A percentile compares a stretch with the other conserved stretches of the same genome.
These are phyloP conservation scores for Plenodomus lindquistii DNA, from an alignment of 2,329 filamentous ascomycete genomes.

Conservation along the genomic window DNA sequence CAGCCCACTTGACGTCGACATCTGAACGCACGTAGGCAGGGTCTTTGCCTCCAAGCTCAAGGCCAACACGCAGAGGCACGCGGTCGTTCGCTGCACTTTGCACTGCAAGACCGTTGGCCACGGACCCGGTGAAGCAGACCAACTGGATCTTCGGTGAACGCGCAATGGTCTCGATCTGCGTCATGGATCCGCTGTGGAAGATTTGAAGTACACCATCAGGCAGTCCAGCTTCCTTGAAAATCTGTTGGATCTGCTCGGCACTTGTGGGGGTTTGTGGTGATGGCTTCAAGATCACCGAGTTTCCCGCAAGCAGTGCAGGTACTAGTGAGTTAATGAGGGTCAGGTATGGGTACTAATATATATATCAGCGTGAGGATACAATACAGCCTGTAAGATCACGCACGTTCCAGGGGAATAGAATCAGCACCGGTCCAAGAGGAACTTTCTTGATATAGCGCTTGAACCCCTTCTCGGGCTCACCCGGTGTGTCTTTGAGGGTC, in stretches of 20 bases:
- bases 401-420: constrained; percentile 97
- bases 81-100: constrained; percentile 83
- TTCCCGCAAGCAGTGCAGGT: constrained; percentile 86
- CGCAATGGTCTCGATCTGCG: constrained; percentile 76
- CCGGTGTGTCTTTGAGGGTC: constrained; percentile 76
- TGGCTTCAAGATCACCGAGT: constrained; percentile 91
- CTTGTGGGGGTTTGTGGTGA: constrained; percentile 94
- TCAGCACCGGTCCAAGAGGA: constrained; percentile 82
- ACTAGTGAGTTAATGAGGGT: constrained; percentile 91
- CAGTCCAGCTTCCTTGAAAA: constrained; percentile 79
- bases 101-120: constrained; percentile 82
- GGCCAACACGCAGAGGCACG: constrained; percentile 75
- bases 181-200: constrained; percentile 83
- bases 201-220: constrained; percentile 85
- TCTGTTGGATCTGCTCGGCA: constrained; percentile 77
- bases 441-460: constrained; percentile 87
- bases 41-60: constrained; percentile 94
- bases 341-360: constrained; percentile 81
- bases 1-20: constrained; percentile 87
- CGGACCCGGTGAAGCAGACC: constrained; percentile 93
- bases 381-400: constrained; percentile 46
- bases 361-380: constrained; percentile 20
- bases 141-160: constrained; percentile 75
- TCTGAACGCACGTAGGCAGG: constrained; percentile 86
- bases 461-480: constrained; percentile 84